Base-by-base conservation (phyloP, 805 yeast genomes). In the Lipomyces kockii region DNA sequence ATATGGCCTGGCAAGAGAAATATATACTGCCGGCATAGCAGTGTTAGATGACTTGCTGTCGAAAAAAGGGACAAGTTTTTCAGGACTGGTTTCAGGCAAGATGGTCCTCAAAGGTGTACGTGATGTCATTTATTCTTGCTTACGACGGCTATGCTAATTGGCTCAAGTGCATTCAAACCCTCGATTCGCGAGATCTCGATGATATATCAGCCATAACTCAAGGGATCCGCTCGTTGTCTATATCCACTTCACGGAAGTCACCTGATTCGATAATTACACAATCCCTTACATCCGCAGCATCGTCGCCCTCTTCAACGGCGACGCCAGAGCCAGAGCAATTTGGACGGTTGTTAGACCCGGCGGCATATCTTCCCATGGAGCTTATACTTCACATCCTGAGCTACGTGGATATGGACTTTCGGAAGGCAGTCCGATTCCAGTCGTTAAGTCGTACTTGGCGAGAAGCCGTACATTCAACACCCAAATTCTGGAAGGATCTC, bases 51-150 rank as follows among this genome's bases (percentile, higher is more conserved):
- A 64, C 20, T 25, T 60, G 17, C 46, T 64, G 58, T 37, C 58
- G 11, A 51, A 29, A 17, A 29, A 35, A 29, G 61, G 64, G 9
- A 22, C 53, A 14, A 35, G 51, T 39, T 64, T 60, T 14, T 60
- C 58, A n/a, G 67, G 67, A 27, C 34, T 64, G 7, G 61, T 54
- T 32, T 60, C 64, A 2, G 67, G 67, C 11, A 60, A 51, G 14
- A 32, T 59, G 27, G 67, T 64, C 17, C 32, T 64, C 27, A 46
- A 43, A 14, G 67, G 64, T 8, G 49, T 60, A 52, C 20, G 49
- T 64, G 25, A 27, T 17, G 29, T 39, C 60, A 29, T 58, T 63
- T 27, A n/a, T 43, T 5, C 20, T 43, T 6, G 49, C 20, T 2
- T n/a, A 17, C n/a, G 20, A 43, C 49, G 7, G 49, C 49, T 43